Base-by-base conservation (phyloP, 805 yeast species). In the Candida ipomoeae region DNA sequence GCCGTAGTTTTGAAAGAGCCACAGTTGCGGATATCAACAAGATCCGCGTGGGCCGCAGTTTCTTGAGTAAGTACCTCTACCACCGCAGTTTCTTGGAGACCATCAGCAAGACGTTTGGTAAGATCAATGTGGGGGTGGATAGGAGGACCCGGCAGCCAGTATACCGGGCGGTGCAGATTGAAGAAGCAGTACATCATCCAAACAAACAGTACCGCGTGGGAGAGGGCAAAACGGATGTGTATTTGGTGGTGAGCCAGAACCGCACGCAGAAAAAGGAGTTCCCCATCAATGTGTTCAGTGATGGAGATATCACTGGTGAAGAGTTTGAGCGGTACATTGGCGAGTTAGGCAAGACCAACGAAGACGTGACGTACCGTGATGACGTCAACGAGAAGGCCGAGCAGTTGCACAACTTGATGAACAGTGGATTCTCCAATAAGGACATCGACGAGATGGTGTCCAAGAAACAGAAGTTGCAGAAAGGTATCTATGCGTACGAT, bases 131-230 rank as follows among this genome's bases (percentile, higher is more conserved):
- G 49, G 96, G 97, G 8, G 62, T 73, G 39, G 85, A 84, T 60
- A 77, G 77, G 49, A 77, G 82, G 41, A 79, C 83, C 11, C 81
- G 85, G 31, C 73, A 75, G 60, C 79, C 85, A 10, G 79, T 81
- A 48, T 92, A 94, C 68, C 79, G 97, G 60, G 79, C 92, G 81
- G 96, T 92, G 44, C 85, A 81, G 62, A 82, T 94, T 40, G 86
- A 84, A 57, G 85, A 80, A 48, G 80, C 87, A 7, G 79, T 78
- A 23, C 68, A 71, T 44, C 59, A 55, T 11, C 75, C 76, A 2
- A 67, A 66, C 35, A 73, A 68, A 49, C 69, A 72, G 10, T 80
- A 80, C 59, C 65, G 64, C 34, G 57, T 80, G 40, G 66, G 71
- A 15, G 73, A 68, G 23, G 70, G 67, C 48, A 74, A 73, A 54